These are phyloP conservation scores for Neoboletus brunneissimus DNA, from an alignment of 768 basidiomycete genomes.

Conservation along the genomic window DNA sequence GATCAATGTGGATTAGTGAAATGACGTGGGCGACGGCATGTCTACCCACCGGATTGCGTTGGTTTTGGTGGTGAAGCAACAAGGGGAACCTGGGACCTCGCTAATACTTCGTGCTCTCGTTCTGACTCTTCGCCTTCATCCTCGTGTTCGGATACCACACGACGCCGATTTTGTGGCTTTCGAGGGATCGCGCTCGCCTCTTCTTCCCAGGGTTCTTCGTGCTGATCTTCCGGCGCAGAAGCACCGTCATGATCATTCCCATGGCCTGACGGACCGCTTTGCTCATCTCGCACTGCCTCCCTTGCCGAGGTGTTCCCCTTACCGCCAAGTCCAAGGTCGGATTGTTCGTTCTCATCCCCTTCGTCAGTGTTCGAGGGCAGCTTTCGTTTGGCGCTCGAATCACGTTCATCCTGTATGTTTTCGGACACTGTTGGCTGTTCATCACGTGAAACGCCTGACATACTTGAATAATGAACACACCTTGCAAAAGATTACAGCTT, in stretches of 20 bases:
- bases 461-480: neutral
- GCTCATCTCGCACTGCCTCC: neutral
- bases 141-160: slow-evolving; percentile 10
- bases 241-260: neutral
- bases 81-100: neutral
- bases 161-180: slow-evolving; percentile 6
- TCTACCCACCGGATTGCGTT: neutral
- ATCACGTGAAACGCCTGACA: neutral
- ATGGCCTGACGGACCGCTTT: slow-evolving; percentile 2
- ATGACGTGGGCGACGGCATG: neutral
- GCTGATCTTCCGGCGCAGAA: neutral
- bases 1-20: neutral
- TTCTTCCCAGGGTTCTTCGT: slow-evolving; percentile 6
- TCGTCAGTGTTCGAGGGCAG: neutral
- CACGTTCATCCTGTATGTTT: neutral
- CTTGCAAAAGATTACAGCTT: neutral
- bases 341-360: neutral
- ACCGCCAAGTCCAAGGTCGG: neutral
- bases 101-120: neutral
- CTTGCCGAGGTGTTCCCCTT: neutral
- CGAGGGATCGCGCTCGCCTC: neutral
- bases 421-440: neutral
- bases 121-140: slow-evolving; percentile 3
- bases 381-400: neutral
- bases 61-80: slow-evolving; percentile 4